phyloP scores from a whole-genome alignment of 176 grass and related monocot species.

The Avena insularis region DNA sequence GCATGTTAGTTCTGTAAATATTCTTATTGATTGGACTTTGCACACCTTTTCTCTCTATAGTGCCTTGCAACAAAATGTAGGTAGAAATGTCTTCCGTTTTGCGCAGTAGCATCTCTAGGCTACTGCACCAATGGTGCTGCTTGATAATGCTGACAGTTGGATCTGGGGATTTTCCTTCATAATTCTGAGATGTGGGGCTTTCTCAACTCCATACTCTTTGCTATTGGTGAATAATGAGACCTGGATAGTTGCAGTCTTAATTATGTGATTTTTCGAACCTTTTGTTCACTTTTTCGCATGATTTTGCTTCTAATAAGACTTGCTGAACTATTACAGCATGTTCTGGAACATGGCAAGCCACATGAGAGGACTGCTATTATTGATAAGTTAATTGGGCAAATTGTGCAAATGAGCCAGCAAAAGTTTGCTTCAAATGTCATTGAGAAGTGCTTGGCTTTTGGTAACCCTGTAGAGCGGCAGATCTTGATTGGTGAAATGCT shows the following conservation, averaged over 20 bases:
- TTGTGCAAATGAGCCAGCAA: constrained; percentile 85
- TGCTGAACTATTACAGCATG: constrained; percentile 59
- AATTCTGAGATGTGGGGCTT: background rate
- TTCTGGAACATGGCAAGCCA: constrained; percentile 73
- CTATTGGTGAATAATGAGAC: constrained; percentile 7
- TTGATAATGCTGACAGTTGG: background rate
- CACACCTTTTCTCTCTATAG: background rate
- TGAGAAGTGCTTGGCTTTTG: constrained; percentile 77
- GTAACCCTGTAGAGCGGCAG: constrained; percentile 63
- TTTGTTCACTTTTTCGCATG: constrained; percentile 3
- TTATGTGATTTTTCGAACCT: background rate
- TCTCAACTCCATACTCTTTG: background rate
- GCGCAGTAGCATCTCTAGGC: too few species aligned
- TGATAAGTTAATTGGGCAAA: constrained; percentile 66
- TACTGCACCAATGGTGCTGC: background rate
- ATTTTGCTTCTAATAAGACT: constrained; percentile 24
- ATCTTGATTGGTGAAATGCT: constrained; percentile 72
- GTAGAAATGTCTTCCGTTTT: background rate
- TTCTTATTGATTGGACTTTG: background rate
- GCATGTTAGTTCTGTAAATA: constrained; percentile 16
- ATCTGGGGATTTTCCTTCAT: background rate
- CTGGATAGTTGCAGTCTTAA: background rate
- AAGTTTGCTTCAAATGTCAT: constrained; percentile 83
- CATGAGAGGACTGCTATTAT: constrained; percentile 73
- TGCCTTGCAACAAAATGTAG: background rate